Evolutionary conservation across 805 yeast species (phyloP), one percentile per base, ranked within the genome.

Genomic region (Saccharomycopsis microspora): DNA sequence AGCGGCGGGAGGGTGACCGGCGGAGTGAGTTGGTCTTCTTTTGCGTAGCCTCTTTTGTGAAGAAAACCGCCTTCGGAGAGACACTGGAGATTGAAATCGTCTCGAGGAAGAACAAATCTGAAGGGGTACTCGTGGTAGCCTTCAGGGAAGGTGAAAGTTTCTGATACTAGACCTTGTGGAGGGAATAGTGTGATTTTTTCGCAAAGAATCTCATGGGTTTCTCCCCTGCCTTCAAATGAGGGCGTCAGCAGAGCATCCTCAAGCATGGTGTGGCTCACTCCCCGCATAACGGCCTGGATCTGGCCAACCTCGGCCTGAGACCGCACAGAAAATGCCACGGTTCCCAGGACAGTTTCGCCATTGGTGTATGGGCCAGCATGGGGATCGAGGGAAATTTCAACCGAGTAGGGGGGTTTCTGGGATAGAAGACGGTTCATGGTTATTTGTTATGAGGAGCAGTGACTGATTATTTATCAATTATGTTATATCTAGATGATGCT

Each of bases 41-140:
- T 51, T 36, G 45, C 28, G 36, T 29, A 51, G n/a, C 54, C 54
- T 9, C 49, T 40, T 38, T 48, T 48, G 38, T 51, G 54, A n/a
- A 48, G 35, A 32, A 51, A 40, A 4, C 38, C 44, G 5, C 39
- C 52, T 19, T 41, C 44, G 5, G 43, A 7, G 6, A 42, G 19
- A 32, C 54, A 51, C 11, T 48, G 46, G 5, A 49, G 28, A 29
- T 48, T 47, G 37, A 44, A 47, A 7, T 42, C 49, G 19, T 48
- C 50, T n/a, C 41, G 43, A 1, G 54, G 54, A 10, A 51, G 34
- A 4, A 10, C n/a, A 39, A 51, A 51, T n/a, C 45, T 45, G 41
- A 48, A 51, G 5, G 47, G 42, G 37, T 45, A 51, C 9, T 8
- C 19, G 32, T 51, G 43, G 5, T n/a, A 31, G 5, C 53, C 53